A percentile compares a stretch with the other conserved stretches of the same genome.
Conservation (phyloP, 441 rosid genomes). For the Mallotus repandus region DNA sequence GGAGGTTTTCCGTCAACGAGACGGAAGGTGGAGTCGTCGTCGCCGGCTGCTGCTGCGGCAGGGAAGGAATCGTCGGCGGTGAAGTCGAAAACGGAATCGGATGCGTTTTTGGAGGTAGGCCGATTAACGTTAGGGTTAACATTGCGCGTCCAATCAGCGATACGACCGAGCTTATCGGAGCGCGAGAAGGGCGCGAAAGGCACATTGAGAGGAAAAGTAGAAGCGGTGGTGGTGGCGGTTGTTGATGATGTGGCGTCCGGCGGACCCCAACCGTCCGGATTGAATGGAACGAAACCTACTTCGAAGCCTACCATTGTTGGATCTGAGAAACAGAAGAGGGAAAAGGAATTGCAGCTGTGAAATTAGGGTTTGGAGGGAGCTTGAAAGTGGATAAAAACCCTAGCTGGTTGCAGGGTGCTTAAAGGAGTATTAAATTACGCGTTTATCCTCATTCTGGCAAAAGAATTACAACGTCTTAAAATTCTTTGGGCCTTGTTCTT, state of each 20-base stretch:
- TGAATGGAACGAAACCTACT: conserved; percentile 26
- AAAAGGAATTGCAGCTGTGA: not conserved
- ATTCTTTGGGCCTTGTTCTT: no score
- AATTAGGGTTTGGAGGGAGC: not conserved
- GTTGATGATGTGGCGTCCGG: conserved; percentile 46
- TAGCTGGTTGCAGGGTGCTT: not conserved
- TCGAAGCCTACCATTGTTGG: conserved; percentile 47
- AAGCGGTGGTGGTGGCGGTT: conserved; percentile 28
- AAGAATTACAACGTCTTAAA: no score
- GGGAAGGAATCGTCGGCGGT: conserved; percentile 67
- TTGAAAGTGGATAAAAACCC: not conserved
- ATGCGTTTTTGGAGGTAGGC: conserved; percentile 32
- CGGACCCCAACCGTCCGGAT: conserved; percentile 87
- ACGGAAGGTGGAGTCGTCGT: conserved; percentile 71
- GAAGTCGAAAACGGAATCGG: conserved; percentile 68
- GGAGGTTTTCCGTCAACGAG: conserved; percentile 85
- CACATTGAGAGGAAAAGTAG: conserved; percentile 51
- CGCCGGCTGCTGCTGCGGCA: conserved; percentile 44
- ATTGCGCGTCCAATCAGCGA: conserved; percentile 80
- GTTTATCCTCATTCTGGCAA: not conserved
- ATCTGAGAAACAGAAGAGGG: not conserved
- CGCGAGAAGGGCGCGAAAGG: conserved; percentile 84
- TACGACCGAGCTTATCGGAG: conserved; percentile 81
- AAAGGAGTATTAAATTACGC: not conserved
- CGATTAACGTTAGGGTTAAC: conserved; percentile 39